Conservation (phyloP, 2,329 filamentous ascomycete genomes). For the Botrytis aclada region DNA sequence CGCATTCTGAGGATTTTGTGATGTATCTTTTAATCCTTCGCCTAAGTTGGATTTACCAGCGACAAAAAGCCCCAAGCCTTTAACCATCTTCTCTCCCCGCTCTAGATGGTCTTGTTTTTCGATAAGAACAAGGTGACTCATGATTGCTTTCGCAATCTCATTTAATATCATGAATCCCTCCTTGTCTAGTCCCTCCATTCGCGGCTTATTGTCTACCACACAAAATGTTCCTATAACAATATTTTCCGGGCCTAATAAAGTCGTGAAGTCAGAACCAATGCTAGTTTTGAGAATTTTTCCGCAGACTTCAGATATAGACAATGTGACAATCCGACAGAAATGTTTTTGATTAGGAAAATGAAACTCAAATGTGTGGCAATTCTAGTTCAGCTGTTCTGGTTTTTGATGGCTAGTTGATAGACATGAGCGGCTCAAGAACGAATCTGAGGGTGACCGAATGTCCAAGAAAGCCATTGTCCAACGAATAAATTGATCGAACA, state of each 20-base stretch:
- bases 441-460: not conserved
- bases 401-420: not conserved
- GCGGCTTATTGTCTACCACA: slow-evolving; percentile 54
- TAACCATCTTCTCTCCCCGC: slow-evolving; percentile 50
- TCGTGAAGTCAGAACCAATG: not conserved
- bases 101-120: slow-evolving; percentile 49
- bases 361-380: not conserved
- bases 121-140: slow-evolving; percentile 58
- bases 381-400: not conserved
- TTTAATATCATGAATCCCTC: slow-evolving; percentile 52
- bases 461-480: not conserved
- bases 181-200: slow-evolving; percentile 46
- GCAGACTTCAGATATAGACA: no score
- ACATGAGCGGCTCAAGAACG: no score
- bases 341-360: not conserved
- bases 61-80: slow-evolving; percentile 51
- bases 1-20: not conserved
- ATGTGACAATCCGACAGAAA: not conserved
- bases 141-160: slow-evolving; percentile 53
- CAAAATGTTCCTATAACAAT: slow-evolving; percentile 57
- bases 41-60: slow-evolving; percentile 43
- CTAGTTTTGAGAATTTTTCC: no score
- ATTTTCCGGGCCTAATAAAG: slow-evolving; percentile 20
- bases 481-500: not conserved
- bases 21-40: slow-evolving; percentile 22